Percentiles rank a stretch among this genome's conserved stretches.
Conservation (phyloP, 176 grass and related monocot genomes). For the Oropetium thomaeum region DNA sequence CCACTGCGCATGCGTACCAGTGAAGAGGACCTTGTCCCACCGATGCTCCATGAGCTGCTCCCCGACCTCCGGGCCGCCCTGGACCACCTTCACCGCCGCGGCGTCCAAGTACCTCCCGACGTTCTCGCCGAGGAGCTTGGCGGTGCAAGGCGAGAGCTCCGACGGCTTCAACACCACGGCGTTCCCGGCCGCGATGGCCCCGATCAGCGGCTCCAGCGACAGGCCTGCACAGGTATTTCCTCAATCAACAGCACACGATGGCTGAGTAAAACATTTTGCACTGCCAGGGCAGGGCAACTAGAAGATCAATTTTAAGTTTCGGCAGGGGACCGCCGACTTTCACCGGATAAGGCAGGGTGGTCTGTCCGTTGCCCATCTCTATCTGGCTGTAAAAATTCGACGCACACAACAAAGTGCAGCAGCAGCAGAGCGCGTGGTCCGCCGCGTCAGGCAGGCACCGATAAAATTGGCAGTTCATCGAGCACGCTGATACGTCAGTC, state of each 20-base stretch:
- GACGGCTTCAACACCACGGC: slow-evolving; percentile 77
- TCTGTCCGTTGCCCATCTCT: background rate
- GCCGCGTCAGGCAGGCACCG: background rate
- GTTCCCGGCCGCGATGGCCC: slow-evolving; percentile 82
- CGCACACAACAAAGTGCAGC: background rate
- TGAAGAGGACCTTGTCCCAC: slow-evolving; percentile 98
- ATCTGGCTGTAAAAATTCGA: background rate
- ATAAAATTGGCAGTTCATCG: background rate
- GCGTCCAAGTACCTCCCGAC: slow-evolving; percentile 65
- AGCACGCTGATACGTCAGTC: background rate
- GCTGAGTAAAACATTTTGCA: no score
- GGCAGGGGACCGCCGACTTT: background rate
- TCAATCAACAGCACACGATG: background rate
- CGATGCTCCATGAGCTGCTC: slow-evolving; percentile 73
- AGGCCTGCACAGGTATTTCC: no score
- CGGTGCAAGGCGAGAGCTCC: slow-evolving; percentile 66
- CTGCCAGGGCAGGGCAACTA: background rate
- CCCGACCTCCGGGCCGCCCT: slow-evolving; percentile 51
- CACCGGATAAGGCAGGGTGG: background rate
- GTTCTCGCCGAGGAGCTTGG: slow-evolving; percentile 48
- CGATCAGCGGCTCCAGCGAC: slow-evolving; percentile 85
- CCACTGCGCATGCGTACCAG: slow-evolving; percentile 61
- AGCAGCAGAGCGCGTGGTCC: background rate
- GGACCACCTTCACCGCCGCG: slow-evolving; percentile 67
- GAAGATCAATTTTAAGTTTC: background rate